A percentile compares a stretch with the other conserved stretches of the same genome.
These are phyloP conservation scores for Aspergillus sp. DNA, from an alignment of 2,329 filamentous ascomycete genomes.

Conservation along the genomic window DNA sequence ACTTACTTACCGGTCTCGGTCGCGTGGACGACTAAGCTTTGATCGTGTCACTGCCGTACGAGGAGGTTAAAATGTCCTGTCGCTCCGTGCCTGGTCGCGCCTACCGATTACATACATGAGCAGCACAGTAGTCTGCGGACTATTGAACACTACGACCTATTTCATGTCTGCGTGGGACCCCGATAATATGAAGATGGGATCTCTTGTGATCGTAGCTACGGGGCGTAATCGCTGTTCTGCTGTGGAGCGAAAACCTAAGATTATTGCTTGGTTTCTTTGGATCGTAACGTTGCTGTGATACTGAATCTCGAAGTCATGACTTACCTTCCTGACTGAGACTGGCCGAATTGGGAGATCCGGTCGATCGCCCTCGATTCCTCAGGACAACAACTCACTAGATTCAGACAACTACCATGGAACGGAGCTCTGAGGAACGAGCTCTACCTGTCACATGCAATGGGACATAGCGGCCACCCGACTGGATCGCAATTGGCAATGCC, in stretches of 20 bases:
- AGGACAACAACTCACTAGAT: neutral
- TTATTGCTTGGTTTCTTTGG: neutral
- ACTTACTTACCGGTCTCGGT: neutral
- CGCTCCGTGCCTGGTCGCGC: neutral
- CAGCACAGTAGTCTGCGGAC: neutral
- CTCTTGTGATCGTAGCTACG: neutral
- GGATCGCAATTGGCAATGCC: neutral
- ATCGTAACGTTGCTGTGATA: neutral
- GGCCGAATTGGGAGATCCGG: neutral
- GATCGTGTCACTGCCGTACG: neutral
- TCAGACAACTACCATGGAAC: neutral
- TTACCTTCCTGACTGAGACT: neutral
- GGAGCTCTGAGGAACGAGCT: neutral
- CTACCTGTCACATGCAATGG: neutral
- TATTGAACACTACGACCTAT: slow-evolving; percentile 1
- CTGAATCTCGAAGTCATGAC: neutral
- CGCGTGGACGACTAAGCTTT: slow-evolving; percentile 10
- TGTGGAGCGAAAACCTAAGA: neutral
- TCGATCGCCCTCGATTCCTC: neutral
- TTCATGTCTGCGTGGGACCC: neutral
- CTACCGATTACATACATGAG: neutral
- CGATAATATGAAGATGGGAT: neutral
- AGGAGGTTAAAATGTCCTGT: neutral
- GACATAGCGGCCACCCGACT: neutral
- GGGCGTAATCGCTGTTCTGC: neutral